Percentiles rank a stretch among this genome's conserved stretches.
These are phyloP conservation scores for Xylaria sp. DNA, from an alignment of 2,329 filamentous ascomycete genomes.

Conservation along the genomic window DNA sequence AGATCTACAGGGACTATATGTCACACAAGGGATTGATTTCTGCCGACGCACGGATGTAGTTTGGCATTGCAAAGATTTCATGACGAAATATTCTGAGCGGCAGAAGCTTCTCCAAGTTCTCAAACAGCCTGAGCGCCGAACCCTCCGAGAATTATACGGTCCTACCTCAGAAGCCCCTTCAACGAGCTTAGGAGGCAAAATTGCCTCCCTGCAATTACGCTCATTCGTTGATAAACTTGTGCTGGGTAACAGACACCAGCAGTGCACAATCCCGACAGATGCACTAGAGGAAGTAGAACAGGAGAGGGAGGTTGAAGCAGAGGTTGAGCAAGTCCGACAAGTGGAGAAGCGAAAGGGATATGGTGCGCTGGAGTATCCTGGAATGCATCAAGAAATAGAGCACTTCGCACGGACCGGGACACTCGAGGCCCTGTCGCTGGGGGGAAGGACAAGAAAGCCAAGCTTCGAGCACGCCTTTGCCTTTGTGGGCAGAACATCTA, in stretches of 20 bases:
- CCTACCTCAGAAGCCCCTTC: background rate
- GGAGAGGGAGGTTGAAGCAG: conserved; percentile 64
- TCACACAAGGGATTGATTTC: conserved; percentile 65
- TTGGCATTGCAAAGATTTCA: conserved; percentile 47
- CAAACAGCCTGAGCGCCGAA: conserved; percentile 60
- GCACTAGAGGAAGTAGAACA: conserved; percentile 65
- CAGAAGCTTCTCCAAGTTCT: conserved; percentile 46
- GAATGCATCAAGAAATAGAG: conserved; percentile 53
- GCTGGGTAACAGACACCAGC: conserved; percentile 38
- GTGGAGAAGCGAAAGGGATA: conserved; percentile 53
- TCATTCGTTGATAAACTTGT: conserved; percentile 8
- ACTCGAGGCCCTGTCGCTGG: conserved; percentile 32
- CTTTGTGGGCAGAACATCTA: conserved; percentile 45
- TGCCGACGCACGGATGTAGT: conserved; percentile 59
- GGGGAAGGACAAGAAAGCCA: conserved; percentile 27
- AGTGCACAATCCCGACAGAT: conserved; percentile 48
- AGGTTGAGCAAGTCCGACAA: conserved; percentile 63
- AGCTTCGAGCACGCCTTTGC: conserved; percentile 51
- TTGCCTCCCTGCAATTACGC: conserved; percentile 3
- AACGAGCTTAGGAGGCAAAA: background rate
- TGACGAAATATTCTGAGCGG: conserved; percentile 43
- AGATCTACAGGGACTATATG: conserved; percentile 62
- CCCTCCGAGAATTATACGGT: conserved; percentile 63
- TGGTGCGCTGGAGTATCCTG: conserved; percentile 48
- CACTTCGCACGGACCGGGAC: conserved; percentile 52